A percentile compares a stretch with the other conserved stretches of the same genome.
These are phyloP conservation scores for Pochonia chlamydosporia DNA, from an alignment of 2,329 filamentous ascomycete genomes.

Conservation along the genomic window DNA sequence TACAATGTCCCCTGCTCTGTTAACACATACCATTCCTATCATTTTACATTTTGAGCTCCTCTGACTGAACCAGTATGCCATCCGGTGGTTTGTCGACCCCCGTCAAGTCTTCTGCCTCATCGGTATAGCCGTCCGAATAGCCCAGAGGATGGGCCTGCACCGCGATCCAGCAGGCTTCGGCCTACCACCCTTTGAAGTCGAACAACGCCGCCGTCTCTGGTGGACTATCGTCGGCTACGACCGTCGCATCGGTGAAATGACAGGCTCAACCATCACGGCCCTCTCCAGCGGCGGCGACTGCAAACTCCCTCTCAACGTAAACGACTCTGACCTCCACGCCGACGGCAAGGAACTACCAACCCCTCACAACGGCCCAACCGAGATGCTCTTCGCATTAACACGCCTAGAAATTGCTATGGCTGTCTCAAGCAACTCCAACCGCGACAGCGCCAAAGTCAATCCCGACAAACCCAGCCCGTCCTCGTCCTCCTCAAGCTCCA, in stretches of 20 bases:
- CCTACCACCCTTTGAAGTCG: slow-evolving; percentile 55
- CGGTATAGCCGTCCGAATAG: slow-evolving; percentile 61
- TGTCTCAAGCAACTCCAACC: slow-evolving; percentile 40
- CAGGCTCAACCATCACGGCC: slow-evolving; percentile 49
- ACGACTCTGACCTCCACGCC: slow-evolving; percentile 53
- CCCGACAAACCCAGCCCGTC: slow-evolving; percentile 20
- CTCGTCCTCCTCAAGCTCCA: slow-evolving; percentile 15
- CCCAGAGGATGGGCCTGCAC: slow-evolving; percentile 64
- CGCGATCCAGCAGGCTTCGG: slow-evolving; percentile 51
- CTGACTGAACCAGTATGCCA: slow-evolving; percentile 25
- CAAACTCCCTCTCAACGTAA: slow-evolving; percentile 54
- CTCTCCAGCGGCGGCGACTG: slow-evolving; percentile 49
- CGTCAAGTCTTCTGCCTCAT: slow-evolving; percentile 43
- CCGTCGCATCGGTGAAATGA: slow-evolving; percentile 61
- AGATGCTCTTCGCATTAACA: slow-evolving; percentile 55
- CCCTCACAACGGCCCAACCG: slow-evolving; percentile 46
- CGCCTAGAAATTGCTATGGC: slow-evolving; percentile 52
- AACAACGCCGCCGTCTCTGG: slow-evolving; percentile 67
- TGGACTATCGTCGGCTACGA: slow-evolving; percentile 68
- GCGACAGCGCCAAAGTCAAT: slow-evolving; percentile 26
- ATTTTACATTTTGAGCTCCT: too few relatives aligned
- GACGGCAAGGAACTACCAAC: slow-evolving; percentile 49
- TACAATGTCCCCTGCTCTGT: neutral
- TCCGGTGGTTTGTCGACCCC: slow-evolving; percentile 55
- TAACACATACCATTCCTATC: slow-evolving; percentile 6